A percentile compares a stretch with the other conserved stretches of the same genome.
Conservation (phyloP, 225 moss, liverwort and hornwort genomes). For the Antitrichia curtipendula region DNA sequence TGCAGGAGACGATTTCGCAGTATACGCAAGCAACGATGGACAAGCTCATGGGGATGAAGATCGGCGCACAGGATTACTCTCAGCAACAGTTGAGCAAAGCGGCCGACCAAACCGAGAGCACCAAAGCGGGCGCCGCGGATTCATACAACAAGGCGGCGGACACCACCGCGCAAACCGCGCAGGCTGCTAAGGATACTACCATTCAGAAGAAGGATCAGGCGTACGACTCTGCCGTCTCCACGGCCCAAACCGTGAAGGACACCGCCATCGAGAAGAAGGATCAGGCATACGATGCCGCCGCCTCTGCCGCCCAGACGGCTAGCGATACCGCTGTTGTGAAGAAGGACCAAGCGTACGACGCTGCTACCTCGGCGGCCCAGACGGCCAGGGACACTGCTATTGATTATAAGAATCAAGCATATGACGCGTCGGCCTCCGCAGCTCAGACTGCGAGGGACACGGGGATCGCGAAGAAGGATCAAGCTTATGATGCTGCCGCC, state of each 20-base stretch:
- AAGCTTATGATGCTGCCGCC: background rate
- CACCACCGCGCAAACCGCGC: background rate
- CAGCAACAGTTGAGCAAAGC: conserved; percentile 4
- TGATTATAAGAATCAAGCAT: background rate
- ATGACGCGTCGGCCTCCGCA: background rate
- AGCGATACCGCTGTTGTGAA: background rate
- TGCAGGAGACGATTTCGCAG: conserved; percentile 16
- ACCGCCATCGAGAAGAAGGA: background rate
- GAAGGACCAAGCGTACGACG: background rate
- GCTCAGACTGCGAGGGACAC: background rate
- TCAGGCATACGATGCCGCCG: background rate
- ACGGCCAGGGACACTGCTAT: background rate
- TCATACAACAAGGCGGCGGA: conserved; percentile 1
- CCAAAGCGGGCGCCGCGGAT: background rate
- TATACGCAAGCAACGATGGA: conserved; percentile 19
- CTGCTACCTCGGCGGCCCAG: background rate
- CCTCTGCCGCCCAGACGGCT: background rate
- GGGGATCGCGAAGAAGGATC: background rate
- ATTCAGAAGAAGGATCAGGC: conserved; percentile 4
- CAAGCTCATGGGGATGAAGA: conserved; percentile 10
- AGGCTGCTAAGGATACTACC: background rate
- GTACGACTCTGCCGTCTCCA: background rate
- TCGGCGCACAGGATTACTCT: background rate
- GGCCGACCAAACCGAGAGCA: background rate
- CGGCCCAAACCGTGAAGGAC: conserved; percentile 1